Base-by-base conservation (phyloP, 1,139 yeast genomes). In the Meyerozyma guilliermondii region DNA sequence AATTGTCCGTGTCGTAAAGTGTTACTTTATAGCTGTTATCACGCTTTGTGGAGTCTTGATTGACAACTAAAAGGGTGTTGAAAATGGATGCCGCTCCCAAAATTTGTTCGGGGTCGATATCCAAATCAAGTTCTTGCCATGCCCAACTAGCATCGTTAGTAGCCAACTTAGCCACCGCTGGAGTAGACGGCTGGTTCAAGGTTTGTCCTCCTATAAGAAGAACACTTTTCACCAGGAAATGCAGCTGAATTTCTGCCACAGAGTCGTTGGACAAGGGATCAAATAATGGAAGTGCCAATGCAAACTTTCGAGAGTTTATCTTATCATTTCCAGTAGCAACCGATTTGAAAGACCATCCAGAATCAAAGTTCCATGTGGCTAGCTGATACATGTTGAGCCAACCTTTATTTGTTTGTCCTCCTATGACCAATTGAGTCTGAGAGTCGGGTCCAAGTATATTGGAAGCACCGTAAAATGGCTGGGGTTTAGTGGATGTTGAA, bases 321-420 rank as follows among this genome's bases (percentile, higher is more conserved):
- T 54, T 51, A 11, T 54, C 48, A 2, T 51, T 49, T 16, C 56
- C 56, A 7, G 50, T 41, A 26, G 41, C 51, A 58, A 2, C 63
- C 49, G 4, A 66, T 58, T 30, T 51, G 55, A 78, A 80, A 3
- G 80, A 68, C 87, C 87, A 81, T 0, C 78, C 78, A 2, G 82
- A 63, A 40, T 66, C 67, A 43, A 74, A 74, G 47, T 76, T 78
- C 82, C 83, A 80, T 1, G 78, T 53, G 0, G 86, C 85, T 6
- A 80, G 56, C 56, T 81, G 86, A 50, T 70, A 69, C 76, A 81
- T 71, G 43, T 76, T 71, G 29, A 81, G 74, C 83, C 85, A 80
- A 0, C 83, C 83, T 7, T 62, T 54, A 4, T 58, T 50, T 0
- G 83, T 71, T 40, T 64, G 63, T 4, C 87, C 87, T 1, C 87